Evolutionary conservation across 1,284 basidiomycete genomes (phyloP), one percentile per base, ranked within the genome.

Genomic region (Melampsora abietis-canadensis): DNA sequence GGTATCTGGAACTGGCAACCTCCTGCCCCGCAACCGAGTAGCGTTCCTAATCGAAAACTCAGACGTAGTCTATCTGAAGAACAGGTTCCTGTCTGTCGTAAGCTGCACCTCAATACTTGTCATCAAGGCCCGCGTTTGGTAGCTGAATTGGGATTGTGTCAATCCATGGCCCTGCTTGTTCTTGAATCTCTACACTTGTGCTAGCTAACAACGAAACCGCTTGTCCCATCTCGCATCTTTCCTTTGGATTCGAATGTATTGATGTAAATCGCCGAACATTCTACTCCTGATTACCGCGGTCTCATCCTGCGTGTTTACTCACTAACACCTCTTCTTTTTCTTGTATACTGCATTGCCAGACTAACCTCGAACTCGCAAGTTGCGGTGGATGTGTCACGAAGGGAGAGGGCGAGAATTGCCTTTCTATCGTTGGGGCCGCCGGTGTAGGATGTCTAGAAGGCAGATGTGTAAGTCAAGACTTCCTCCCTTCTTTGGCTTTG

Each of bases 401-500:
- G 57, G 47, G 63, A 31, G 54, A 61, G 46, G 72, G 72, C 1
- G 57, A 61, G 44, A 66, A 74, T 61, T 74, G 72, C 34, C 37
- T 66, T 47, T 27, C 48, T 2, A 74, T 74, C 21, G 14, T 27
- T 27, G 72, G 72, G 7, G 72, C 72, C 19, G 63, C 51, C 31
- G 72, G 72, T n/a, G 72, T 74, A 27, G 72, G 72, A 34, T 74
- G 72, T 30, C 37, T 65, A 19, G 51, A 24, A 40, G 72, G 72
- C 14, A 74, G 27, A 74, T 74, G 72, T 46, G 72, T 74, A 46
- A 59, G 72, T 44, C 19, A 7, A n/a, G 27, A 21, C 51, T 21
- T n/a, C 51, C 27, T 54, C 1, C n/a, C 27, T n/a, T 27, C 27
- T n/a, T 27, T 19, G 31, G 4, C 17, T 61, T 61, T 34, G 21